Conservation (phyloP, 192 early-diverging fungal genomes). For the Coemansia aciculifera region DNA sequence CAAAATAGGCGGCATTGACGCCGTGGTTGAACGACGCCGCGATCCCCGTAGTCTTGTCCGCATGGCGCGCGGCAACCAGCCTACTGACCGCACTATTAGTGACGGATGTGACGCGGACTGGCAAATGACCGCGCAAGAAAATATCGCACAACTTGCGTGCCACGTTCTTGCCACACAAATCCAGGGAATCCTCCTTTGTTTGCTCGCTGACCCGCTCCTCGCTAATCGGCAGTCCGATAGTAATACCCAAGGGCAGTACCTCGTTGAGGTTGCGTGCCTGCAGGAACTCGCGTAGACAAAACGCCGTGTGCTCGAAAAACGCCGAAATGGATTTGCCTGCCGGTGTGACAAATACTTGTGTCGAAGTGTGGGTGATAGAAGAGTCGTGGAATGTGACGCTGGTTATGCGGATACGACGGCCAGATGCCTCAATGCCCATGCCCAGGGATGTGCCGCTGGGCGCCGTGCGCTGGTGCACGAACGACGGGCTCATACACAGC, state of each 20-base stretch:
- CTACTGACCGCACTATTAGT: slow-evolving; percentile 95
- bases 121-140: slow-evolving; percentile 64
- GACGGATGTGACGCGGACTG: slow-evolving; percentile 80
- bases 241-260: slow-evolving; percentile 68
- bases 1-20: slow-evolving; percentile 90
- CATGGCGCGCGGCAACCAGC: slow-evolving; percentile 79
- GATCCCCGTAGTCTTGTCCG: slow-evolving; percentile 67
- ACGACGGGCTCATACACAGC: slow-evolving; percentile 59
- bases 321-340: slow-evolving; percentile 16
- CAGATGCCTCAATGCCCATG: slow-evolving; percentile 76
- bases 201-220: slow-evolving; percentile 38
- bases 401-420: slow-evolving; percentile 89
- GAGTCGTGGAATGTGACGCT: slow-evolving; percentile 62
- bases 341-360: slow-evolving; percentile 60
- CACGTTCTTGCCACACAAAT: slow-evolving; percentile 74
- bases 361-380: slow-evolving; percentile 59
- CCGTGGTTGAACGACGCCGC: slow-evolving; percentile 91
- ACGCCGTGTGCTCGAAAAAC: slow-evolving; percentile 81
- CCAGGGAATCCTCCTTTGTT: slow-evolving; percentile 54
- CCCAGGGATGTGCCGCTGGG: slow-evolving; percentile 78
- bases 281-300: slow-evolving; percentile 76
- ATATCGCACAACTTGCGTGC: slow-evolving; percentile 73
- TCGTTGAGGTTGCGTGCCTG: slow-evolving; percentile 18
- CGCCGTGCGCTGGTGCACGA: slow-evolving; percentile 60
- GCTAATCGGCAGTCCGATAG: slow-evolving; percentile 86